Percentiles rank a stretch among this genome's conserved stretches.
phyloP scores from a whole-genome alignment of 2,329 filamentous ascomycete genomes.

The Dactylonectria macrodidyma region DNA sequence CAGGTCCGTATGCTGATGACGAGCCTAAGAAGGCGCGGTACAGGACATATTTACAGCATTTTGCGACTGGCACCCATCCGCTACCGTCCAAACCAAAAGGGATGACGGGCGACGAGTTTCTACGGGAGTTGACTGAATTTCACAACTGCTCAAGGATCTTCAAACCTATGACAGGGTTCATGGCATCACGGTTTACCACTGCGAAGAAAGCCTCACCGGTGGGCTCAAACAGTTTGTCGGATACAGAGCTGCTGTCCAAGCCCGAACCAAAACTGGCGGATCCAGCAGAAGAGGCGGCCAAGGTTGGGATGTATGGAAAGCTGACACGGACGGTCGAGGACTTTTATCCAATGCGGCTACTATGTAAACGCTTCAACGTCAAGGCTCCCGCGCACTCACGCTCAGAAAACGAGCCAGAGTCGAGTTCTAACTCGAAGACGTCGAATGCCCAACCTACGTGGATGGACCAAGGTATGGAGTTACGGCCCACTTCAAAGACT shows the following conservation, averaged over 20 bases:
- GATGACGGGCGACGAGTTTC: constrained; percentile 79
- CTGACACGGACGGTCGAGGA: constrained; percentile 82
- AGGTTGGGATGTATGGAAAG: constrained; percentile 91
- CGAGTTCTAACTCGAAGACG: constrained; percentile 31
- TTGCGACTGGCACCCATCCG: constrained; percentile 64
- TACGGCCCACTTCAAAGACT: constrained; percentile 20
- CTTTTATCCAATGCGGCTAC: constrained; percentile 85
- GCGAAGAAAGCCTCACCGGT: constrained; percentile 64
- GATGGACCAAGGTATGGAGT: constrained; percentile 22
- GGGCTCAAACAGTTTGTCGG: constrained; percentile 36
- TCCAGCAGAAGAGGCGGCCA: constrained; percentile 88
- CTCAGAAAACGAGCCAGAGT: constrained; percentile 60
- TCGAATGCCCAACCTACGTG: constrained; percentile 30
- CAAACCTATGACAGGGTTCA: constrained; percentile 90
- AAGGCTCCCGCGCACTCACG: constrained; percentile 79
- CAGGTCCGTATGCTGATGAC: constrained; percentile 87
- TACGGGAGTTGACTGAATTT: constrained; percentile 85
- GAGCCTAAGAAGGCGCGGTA: constrained; percentile 86
- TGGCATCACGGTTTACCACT: constrained; percentile 94
- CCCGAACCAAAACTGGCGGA: constrained; percentile 64
- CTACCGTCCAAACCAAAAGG: constrained; percentile 65
- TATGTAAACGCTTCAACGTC: constrained; percentile 98
- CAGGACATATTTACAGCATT: constrained; percentile 83
- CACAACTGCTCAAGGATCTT: constrained; percentile 78
- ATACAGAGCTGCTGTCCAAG: constrained; percentile 47